phyloP scores from a whole-genome alignment of 441 rosid species.

The Gossypium trilobum region DNA sequence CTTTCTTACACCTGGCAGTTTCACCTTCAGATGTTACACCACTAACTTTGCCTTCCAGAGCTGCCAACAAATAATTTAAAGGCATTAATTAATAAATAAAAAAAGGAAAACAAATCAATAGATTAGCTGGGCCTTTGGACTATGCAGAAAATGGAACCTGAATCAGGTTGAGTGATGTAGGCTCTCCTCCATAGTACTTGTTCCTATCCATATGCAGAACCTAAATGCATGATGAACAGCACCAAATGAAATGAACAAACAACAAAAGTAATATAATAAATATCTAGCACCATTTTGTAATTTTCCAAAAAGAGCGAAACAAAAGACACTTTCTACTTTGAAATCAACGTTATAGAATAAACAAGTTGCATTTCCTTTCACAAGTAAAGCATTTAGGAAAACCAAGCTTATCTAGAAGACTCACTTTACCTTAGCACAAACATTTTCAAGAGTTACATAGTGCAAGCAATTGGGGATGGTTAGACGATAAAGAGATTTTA shows the following conservation, averaged over 20 bases:
- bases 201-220: conserved; percentile 92
- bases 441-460: background rate
- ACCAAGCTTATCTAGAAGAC: background rate
- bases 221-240: conserved; percentile 23
- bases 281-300: background rate
- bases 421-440: background rate
- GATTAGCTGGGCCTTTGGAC: background rate
- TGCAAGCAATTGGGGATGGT: background rate
- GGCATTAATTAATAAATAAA: conserved; percentile 4
- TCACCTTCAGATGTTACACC: conserved; percentile 93
- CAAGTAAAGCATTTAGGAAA: background rate
- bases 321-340: background rate
- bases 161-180: conserved; percentile 70
- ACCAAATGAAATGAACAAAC: background rate
- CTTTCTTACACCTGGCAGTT: conserved; percentile 81
- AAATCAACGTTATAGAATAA: background rate
- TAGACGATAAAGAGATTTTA: background rate
- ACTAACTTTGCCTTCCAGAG: conserved; percentile 70
- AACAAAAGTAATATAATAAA: background rate
- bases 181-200: conserved; percentile 87
- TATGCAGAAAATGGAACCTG: conserved; percentile 37
- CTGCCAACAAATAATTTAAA: conserved; percentile 29
- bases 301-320: background rate
- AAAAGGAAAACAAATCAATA: background rate
- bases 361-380: background rate